A percentile compares a stretch with the other conserved stretches of the same genome.
These are phyloP conservation scores for Colletotrichum higginsianum DNA, from an alignment of 2,329 filamentous ascomycete species.

Conservation along the genomic window DNA sequence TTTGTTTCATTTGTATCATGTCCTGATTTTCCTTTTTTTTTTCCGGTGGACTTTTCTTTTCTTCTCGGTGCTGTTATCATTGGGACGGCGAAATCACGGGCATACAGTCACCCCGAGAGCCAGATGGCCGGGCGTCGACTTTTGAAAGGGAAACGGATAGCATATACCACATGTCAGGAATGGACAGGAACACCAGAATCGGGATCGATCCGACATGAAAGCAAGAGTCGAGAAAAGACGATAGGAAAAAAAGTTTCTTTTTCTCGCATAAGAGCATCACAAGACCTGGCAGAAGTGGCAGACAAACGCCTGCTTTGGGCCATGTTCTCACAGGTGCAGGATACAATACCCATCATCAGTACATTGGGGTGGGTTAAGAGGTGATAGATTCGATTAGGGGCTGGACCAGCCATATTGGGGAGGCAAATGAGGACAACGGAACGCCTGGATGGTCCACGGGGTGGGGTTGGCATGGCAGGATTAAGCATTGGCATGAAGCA, in stretches of 20 bases:
- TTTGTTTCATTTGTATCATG: conserved; percentile 13
- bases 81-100: conserved; percentile 40
- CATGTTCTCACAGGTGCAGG: background rate
- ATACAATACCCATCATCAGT: background rate
- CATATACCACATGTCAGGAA: conserved; percentile 42
- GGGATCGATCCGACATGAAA: conserved; percentile 42
- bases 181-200: conserved; percentile 37
- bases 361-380: background rate
- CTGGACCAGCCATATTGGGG: background rate
- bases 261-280: conserved; percentile 20
- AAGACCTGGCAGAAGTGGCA: background rate
- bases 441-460: conserved; percentile 6
- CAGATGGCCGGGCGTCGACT: conserved; percentile 37
- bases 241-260: conserved; percentile 42
- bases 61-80: conserved; percentile 11
- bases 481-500: conserved; percentile 36
- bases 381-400: background rate
- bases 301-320: background rate
- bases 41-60: background rate
- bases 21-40: conserved; percentile 30
- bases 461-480: conserved; percentile 13
- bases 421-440: background rate
- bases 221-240: conserved; percentile 42
- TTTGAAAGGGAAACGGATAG: conserved; percentile 38
- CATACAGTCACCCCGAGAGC: conserved; percentile 39